These are phyloP conservation scores for Carex arenaria DNA, from an alignment of 202 grass and related monocot species.

Conservation along the genomic window DNA sequence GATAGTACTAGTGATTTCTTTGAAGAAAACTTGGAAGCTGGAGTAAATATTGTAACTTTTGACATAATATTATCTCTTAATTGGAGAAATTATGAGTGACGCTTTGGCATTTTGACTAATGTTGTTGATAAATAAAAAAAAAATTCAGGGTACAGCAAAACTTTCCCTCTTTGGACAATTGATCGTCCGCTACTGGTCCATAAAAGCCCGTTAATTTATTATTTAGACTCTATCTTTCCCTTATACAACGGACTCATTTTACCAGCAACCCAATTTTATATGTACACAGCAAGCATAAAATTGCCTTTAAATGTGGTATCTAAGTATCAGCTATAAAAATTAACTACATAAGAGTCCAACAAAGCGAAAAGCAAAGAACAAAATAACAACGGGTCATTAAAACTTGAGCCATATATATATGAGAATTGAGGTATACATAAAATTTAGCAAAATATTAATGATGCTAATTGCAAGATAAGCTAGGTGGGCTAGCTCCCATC, in stretches of 20 bases:
- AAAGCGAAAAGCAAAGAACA: slow-evolving; percentile 20
- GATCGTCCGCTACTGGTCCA: too few species aligned
- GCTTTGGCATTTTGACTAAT: background rate
- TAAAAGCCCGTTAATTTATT: too few species aligned
- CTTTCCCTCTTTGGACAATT: too few species aligned
- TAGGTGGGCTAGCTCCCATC: slow-evolving; percentile 16
- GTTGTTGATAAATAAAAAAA: background rate
- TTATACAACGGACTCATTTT: background rate
- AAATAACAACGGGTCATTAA: background rate
- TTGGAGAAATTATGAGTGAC: background rate
- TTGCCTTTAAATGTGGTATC: background rate
- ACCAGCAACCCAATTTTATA: background rate
- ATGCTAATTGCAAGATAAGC: background rate
- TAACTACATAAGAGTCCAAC: slow-evolving; percentile 8
- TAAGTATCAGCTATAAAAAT: too few species aligned
- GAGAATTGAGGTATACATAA: background rate
- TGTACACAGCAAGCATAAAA: background rate
- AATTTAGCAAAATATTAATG: background rate
- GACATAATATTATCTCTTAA: background rate
- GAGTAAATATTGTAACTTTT: background rate
- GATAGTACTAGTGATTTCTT: background rate
- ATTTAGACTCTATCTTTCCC: background rate
- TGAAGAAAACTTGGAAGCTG: background rate
- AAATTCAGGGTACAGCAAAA: background rate
- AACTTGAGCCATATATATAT: background rate